A percentile compares a stretch with the other conserved stretches of the same genome.
These are phyloP conservation scores for Ophiocordyceps robertsii DNA, from an alignment of 2,329 filamentous ascomycete species.

Conservation along the genomic window DNA sequence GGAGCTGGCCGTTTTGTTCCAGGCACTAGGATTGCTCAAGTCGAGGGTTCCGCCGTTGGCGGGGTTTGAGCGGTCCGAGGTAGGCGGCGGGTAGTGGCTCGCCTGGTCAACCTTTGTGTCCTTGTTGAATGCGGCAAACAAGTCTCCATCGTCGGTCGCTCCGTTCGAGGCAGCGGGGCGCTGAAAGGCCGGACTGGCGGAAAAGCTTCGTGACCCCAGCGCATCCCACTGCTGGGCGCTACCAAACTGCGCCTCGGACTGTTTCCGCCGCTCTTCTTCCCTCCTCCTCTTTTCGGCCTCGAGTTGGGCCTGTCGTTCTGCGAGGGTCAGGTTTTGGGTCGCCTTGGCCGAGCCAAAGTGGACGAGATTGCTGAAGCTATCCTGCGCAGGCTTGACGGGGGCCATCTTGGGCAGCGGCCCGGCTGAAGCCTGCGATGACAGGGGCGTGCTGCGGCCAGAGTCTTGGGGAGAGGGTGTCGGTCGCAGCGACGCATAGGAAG, in stretches of 20 bases:
- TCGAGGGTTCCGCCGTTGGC: slow-evolving; percentile 31
- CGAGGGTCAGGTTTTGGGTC: slow-evolving; percentile 59
- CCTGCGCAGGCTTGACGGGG: slow-evolving; percentile 38
- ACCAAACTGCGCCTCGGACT: slow-evolving; percentile 67
- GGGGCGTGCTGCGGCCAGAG: slow-evolving; percentile 43
- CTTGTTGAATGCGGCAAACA: slow-evolving; percentile 55
- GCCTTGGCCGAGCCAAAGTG: slow-evolving; percentile 42
- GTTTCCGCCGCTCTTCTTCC: slow-evolving; percentile 58
- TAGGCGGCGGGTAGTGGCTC: slow-evolving; percentile 47
- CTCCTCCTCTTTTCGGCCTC: slow-evolving; percentile 55
- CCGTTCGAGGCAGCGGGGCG: slow-evolving; percentile 7
- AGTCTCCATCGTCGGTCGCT: slow-evolving; percentile 34
- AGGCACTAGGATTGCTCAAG: slow-evolving; percentile 39
- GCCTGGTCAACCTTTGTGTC: slow-evolving; percentile 54
- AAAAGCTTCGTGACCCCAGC: slow-evolving; percentile 42
- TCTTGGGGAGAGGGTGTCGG: slow-evolving; percentile 41
- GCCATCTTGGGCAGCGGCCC: slow-evolving; percentile 27
- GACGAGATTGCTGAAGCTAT: slow-evolving; percentile 70
- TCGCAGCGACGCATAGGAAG: slow-evolving; percentile 35
- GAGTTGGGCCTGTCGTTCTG: slow-evolving; percentile 61
- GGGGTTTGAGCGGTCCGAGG: slow-evolving; percentile 30
- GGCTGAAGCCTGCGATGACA: slow-evolving; percentile 35
- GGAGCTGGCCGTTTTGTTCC: slow-evolving; percentile 20
- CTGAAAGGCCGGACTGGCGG: slow-evolving; percentile 17
- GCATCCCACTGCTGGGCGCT: slow-evolving; percentile 64